Percentiles rank a stretch among this genome's conserved stretches.
phyloP scores from a whole-genome alignment of 148 eudicot genomes.

The Rhododendron williamsianum region DNA sequence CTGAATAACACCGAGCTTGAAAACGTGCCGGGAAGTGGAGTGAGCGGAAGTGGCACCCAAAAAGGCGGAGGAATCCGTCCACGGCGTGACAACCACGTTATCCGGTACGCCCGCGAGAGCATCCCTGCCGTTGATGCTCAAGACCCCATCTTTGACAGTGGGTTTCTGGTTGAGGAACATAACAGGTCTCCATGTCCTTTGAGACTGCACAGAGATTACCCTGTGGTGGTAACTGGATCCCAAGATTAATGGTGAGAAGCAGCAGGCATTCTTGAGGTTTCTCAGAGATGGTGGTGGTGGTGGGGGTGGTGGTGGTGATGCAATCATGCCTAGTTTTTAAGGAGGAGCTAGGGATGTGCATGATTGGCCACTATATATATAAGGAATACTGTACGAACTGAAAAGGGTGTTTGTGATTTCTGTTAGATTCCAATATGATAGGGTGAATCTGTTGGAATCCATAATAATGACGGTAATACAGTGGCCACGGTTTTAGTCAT shows the following conservation, averaged over 20 bases:
- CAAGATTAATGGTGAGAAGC: constrained; percentile 7
- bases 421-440: neutral
- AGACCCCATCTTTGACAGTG: constrained; percentile 20
- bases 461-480: neutral
- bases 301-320: neutral
- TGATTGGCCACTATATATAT: no score
- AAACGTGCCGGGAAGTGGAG: constrained; percentile 25
- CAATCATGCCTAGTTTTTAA: neutral
- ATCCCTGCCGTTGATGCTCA: constrained; percentile 23
- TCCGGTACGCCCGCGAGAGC: constrained; percentile 25
- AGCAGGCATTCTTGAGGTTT: constrained; percentile 13
- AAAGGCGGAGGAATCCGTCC: constrained; percentile 27
- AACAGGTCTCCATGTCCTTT: constrained; percentile 11
- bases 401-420: neutral
- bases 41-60: constrained; percentile 28
- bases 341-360: neutral
- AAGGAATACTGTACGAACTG: neutral
- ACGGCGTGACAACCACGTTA: constrained; percentile 31
- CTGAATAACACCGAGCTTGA: constrained; percentile 33
- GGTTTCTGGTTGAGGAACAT: constrained; percentile 20
- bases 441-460: neutral
- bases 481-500: neutral
- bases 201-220: neutral
- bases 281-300: neutral
- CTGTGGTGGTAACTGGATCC: neutral